Evolutionary conservation across 2,329 filamentous ascomycete genomes (phyloP), one percentile per base, ranked within the genome.

Genomic region (Aschersonia sp.): DNA sequence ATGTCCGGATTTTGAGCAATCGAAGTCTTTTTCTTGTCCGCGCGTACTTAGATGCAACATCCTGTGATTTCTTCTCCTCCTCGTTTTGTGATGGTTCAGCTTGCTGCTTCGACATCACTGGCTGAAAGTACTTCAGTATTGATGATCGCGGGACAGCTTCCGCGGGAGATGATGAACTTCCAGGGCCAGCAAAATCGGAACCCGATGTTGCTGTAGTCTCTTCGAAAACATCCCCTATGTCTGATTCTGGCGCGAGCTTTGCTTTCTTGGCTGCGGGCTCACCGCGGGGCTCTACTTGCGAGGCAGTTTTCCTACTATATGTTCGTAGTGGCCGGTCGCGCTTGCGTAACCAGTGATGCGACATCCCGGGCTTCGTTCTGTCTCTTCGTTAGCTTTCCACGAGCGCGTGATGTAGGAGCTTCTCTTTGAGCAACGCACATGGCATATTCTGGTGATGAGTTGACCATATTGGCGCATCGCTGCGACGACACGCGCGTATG

Each of bases 61-160:
- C 22, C 22, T 22, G 22, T 22, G 22, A 22, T 22, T 22, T 4
- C 22, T 22, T 22, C 22, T 22, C 22, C 22, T 44, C 33, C 8
- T 43, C n/a, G 11, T 46, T 39, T 53, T 2, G 51, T 48, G 1
- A 44, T 5, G 5, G 43, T 43, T 2, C 52, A 32, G 1, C 50
- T 49, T 12, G 49, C 49, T 4, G 50, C 4, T 39, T 45, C 0
- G 48, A 48, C 14, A 54, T 46, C 11, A 62, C n/a, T 2, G 61
- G 66, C 39, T 64, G 64, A 53, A 70, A 70, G 50, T 69, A 70
- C 47, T 54, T 63, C 44, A 69, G 51, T 5, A 70, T 70, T 0
- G 66, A 68, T 0, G 58, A 57, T 46, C 63, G 47, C 29, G 5
- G 32, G 12, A 5, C 37, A 11, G 35, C 48, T 37, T 8, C 12